Percentiles rank a stretch among this genome's conserved stretches.
Evolutionary conservation across 1,139 yeast genomes (phyloP).

Genomic region (Scheffersomyces parashehatae): DNA sequence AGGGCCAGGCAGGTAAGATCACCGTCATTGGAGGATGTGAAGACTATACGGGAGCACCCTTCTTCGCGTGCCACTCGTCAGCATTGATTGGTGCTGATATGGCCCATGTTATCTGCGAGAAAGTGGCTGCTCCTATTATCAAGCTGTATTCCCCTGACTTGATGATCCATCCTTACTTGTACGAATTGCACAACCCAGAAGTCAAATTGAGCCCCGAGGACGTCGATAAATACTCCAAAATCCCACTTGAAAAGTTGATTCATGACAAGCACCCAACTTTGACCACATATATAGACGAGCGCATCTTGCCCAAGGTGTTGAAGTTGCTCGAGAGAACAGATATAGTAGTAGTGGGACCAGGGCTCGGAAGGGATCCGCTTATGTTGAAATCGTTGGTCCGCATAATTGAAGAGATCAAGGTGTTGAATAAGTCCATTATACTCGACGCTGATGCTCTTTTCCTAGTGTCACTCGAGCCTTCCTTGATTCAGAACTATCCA

Average conservation of each 20-base stretch:
- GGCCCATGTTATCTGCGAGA: slow-evolving; percentile 84
- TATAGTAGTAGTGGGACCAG: slow-evolving; percentile 89
- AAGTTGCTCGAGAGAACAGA: slow-evolving; percentile 66
- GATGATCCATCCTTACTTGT: slow-evolving; percentile 92
- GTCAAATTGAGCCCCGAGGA: slow-evolving; percentile 15
- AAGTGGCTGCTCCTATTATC: slow-evolving; percentile 74
- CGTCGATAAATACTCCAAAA: slow-evolving; percentile 12
- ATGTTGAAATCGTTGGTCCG: slow-evolving; percentile 63
- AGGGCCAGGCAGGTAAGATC: slow-evolving; percentile 91
- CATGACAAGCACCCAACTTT: slow-evolving; percentile 11
- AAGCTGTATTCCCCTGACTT: slow-evolving; percentile 88
- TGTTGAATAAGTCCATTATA: slow-evolving; percentile 61
- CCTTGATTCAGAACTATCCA: slow-evolving; percentile 47
- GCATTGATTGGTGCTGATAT: slow-evolving; percentile 86
- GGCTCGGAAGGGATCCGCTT: slow-evolving; percentile 77
- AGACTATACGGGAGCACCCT: slow-evolving; percentile 97
- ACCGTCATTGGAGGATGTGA: slow-evolving; percentile 93
- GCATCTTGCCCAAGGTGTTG: slow-evolving; percentile 56
- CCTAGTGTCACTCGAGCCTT: slow-evolving; percentile 58
- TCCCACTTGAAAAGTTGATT: slow-evolving; percentile 22
- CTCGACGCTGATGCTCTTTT: slow-evolving; percentile 89
- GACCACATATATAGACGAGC: slow-evolving; percentile 35
- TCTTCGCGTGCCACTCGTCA: slow-evolving; percentile 81
- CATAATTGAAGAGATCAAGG: slow-evolving; percentile 58
- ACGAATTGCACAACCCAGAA: slow-evolving; percentile 25